Percentiles rank a stretch among this genome's conserved stretches.
These are phyloP conservation scores for Panellus pusillus DNA, from an alignment of 768 basidiomycete species.

Conservation along the genomic window DNA sequence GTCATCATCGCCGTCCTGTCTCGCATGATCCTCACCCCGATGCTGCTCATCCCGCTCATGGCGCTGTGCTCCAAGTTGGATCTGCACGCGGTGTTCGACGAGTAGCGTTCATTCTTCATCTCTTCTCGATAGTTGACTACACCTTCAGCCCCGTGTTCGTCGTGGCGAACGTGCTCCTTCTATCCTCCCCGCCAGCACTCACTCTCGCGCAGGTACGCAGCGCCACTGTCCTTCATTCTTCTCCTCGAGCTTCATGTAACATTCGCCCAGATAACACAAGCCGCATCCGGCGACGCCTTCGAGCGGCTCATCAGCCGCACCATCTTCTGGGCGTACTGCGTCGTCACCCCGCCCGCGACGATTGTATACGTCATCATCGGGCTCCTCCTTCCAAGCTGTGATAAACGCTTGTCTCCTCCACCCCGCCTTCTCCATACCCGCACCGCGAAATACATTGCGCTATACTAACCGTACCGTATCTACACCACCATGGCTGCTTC, in stretches of 20 bases:
- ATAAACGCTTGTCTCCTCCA: not conserved
- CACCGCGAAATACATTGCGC: too few species aligned
- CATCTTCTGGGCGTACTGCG: slow-evolving; percentile 91
- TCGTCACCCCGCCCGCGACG: slow-evolving; percentile 85
- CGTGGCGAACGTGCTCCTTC: slow-evolving; percentile 78
- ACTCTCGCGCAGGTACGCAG: slow-evolving; percentile 54
- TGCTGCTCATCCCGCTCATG: slow-evolving; percentile 76
- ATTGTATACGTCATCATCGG: slow-evolving; percentile 77
- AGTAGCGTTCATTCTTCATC: slow-evolving; percentile 53
- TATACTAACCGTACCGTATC: too few species aligned
- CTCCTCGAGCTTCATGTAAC: not conserved
- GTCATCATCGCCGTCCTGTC: slow-evolving; percentile 80
- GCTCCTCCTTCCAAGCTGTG: slow-evolving; percentile 60
- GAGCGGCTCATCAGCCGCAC: slow-evolving; percentile 89
- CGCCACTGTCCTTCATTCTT: slow-evolving; percentile 5
- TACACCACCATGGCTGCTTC: too few species aligned
- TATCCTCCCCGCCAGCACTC: slow-evolving; percentile 77
- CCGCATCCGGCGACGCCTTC: slow-evolving; percentile 82
- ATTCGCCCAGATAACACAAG: slow-evolving; percentile 68
- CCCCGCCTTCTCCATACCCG: too few species aligned
- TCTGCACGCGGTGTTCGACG: slow-evolving; percentile 65
- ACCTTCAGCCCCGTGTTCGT: slow-evolving; percentile 77
- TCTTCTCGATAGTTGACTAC: slow-evolving; percentile 3
- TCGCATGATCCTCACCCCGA: slow-evolving; percentile 85
- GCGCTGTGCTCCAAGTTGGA: slow-evolving; percentile 59